A percentile compares a stretch with the other conserved stretches of the same genome.
These are phyloP conservation scores for Crepidotus variabilis DNA, from an alignment of 768 basidiomycete species.

Conservation along the genomic window DNA sequence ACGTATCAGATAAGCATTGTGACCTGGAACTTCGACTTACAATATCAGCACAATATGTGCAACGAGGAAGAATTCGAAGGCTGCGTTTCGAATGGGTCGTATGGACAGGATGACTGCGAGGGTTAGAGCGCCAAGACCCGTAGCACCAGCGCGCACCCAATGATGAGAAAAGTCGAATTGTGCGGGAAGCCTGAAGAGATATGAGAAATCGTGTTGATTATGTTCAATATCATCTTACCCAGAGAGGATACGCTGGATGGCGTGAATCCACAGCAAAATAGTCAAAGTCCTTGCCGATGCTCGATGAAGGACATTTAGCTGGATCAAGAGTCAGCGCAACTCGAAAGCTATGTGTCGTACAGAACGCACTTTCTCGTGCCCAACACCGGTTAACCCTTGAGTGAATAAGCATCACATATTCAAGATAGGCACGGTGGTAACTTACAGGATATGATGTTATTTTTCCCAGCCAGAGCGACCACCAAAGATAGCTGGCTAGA, in stretches of 20 bases:
- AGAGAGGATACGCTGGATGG: conserved; percentile 23
- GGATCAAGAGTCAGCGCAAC: neutral
- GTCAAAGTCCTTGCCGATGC: conserved; percentile 38
- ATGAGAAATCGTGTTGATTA: neutral
- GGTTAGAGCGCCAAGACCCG: conserved; percentile 30
- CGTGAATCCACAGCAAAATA: conserved; percentile 42
- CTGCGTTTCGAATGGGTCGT: conserved; percentile 32
- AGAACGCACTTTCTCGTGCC: conserved; percentile 43
- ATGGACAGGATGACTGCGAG: conserved; percentile 34
- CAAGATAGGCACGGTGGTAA: neutral
- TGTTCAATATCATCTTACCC: conserved; percentile 18
- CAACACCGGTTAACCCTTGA: conserved; percentile 46
- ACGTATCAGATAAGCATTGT: conserved; percentile 19
- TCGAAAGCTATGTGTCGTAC: neutral
- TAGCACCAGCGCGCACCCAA: conserved; percentile 32
- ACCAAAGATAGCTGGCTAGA: conserved; percentile 48
- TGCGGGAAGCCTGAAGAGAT: conserved; percentile 26
- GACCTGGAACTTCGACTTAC: conserved; percentile 17
- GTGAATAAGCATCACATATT: neutral
- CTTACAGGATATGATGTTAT: conserved; percentile 52
- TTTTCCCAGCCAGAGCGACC: conserved; percentile 53
- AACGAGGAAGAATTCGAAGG: conserved; percentile 40
- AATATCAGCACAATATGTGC: conserved; percentile 26
- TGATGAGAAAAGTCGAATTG: conserved; percentile 30
- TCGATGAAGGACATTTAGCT: conserved; percentile 45